Percentiles rank a stretch among this genome's conserved stretches.
These are phyloP conservation scores for Notholithocarpus densiflorus DNA, from an alignment of 306 rosid genomes.

Conservation along the genomic window DNA sequence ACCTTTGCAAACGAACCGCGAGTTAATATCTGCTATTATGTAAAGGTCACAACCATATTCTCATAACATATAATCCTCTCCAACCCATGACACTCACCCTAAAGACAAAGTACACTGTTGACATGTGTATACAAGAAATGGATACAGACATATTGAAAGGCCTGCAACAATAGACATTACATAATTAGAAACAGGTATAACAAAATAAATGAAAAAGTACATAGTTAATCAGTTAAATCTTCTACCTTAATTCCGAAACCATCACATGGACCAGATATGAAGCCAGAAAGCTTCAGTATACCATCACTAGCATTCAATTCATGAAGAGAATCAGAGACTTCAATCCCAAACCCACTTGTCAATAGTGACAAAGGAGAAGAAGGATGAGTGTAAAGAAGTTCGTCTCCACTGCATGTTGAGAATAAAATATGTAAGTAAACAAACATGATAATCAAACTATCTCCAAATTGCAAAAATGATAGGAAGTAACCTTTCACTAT, in stretches of 20 bases:
- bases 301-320: conserved; percentile 52
- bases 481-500: conserved; percentile 68
- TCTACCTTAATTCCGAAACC: conserved; percentile 55
- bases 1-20: conserved; percentile 77
- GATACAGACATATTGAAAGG: conserved; percentile 92
- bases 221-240: conserved; percentile 19
- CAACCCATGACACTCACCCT: conserved; percentile 27
- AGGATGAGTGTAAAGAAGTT: conserved; percentile 62
- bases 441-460: conserved; percentile 11
- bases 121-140: conserved; percentile 38
- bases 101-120: conserved; percentile 26
- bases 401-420: conserved; percentile 57
- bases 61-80: conserved; percentile 20
- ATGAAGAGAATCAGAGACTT: conserved; percentile 49
- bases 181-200: neutral
- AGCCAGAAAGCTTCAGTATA: conserved; percentile 70
- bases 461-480: conserved; percentile 16
- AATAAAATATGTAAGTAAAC: conserved; percentile 27
- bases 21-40: conserved; percentile 71
- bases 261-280: conserved; percentile 60
- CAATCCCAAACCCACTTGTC: conserved; percentile 67
- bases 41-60: conserved; percentile 48
- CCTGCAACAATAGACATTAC: conserved; percentile 52
- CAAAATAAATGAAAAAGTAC: conserved; percentile 17
- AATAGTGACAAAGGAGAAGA: conserved; percentile 71